phyloP scores from a whole-genome alignment of 2,329 filamentous ascomycete species.

The Colletotrichum sp. region DNA sequence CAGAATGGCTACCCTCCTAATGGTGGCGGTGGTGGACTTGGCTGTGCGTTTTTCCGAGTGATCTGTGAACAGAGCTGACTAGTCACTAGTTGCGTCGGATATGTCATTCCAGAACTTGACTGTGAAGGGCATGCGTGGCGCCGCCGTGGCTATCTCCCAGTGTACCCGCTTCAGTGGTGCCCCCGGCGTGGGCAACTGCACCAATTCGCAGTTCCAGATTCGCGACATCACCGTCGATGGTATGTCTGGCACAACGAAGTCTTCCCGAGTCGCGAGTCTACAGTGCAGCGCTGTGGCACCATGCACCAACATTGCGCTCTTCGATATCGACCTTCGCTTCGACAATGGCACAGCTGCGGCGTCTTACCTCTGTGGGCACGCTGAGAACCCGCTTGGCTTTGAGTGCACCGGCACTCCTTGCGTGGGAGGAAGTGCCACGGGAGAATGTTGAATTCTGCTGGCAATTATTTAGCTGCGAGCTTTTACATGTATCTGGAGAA shows the following conservation, averaged over 20 bases:
- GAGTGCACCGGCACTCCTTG: not conserved
- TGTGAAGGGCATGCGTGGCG: slow-evolving; percentile 21
- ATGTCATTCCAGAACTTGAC: slow-evolving; percentile 14
- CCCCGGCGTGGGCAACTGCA: slow-evolving; percentile 35
- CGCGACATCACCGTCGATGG: slow-evolving; percentile 25
- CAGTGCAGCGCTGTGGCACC: slow-evolving; percentile 8
- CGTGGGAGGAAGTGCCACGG: not conserved
- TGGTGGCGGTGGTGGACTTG: slow-evolving; percentile 52
- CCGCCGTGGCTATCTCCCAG: slow-evolving; percentile 34
- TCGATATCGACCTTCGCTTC: not conserved
- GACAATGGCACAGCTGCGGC: not conserved
- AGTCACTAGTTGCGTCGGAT: not conserved
- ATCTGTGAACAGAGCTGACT: not conserved
- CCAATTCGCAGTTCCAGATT: slow-evolving; percentile 36
- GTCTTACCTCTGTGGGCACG: not conserved
- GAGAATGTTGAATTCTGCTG: not conserved
- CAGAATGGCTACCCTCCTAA: slow-evolving; percentile 50
- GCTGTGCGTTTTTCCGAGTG: slow-evolving; percentile 32
- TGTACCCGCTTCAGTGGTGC: slow-evolving; percentile 33
- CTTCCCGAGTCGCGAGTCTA: not conserved
- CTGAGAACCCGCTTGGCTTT: not conserved
- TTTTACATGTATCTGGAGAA: not conserved
- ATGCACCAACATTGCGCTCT: not conserved
- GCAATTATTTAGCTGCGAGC: not conserved
- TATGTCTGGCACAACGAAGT: slow-evolving; percentile 3